Evolutionary conservation across 176 grass and related monocot genomes (phyloP), one percentile per base, ranked within the genome.

Genomic region (Rhynchospora breviuscula): DNA sequence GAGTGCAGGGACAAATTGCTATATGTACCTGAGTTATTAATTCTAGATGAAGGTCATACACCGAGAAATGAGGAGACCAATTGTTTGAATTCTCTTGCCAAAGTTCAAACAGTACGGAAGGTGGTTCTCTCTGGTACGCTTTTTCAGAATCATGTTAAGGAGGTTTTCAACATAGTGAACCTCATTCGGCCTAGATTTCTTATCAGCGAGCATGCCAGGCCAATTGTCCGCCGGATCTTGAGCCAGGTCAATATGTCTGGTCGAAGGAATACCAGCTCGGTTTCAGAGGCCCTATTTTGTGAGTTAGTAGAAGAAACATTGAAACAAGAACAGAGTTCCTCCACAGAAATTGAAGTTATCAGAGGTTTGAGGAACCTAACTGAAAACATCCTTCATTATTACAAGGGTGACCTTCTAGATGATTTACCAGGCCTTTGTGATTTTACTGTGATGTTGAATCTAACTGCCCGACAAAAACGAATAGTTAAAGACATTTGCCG

Each of bases 11-110:
- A 94, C 48, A 90, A 84, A 86, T 63, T 97, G 74, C 79, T 94
- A 52, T 89, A 85, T 57, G 44, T 97, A 45, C 94, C 91, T 45
- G 86, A 80, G 67, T 90, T 97, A 83, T 88, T 97, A 69, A 92
- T 92, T 86, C 80, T 97, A 59, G 94, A 97, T 87, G 94, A 97
- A 93, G 91, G 91, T 54, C 94, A 97, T 85, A 97, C 91, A 57
- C 90, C 91, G 8, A 90, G 94, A 86, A 97, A 92, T 53, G 88
- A 94, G 18, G 45, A 92, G 18, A 97, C 94, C 4, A 46, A 92
- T 52, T 59, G 90, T 52, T 87, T 94, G 66, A 89, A 81, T 80
- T 87, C 94, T 83, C 91, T 97, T 57, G 88, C 59, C 77, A 84
- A 87, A 65, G 89, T 97, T 66, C 79, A 82, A 88, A 94, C 94